phyloP scores from a whole-genome alignment of 2,329 filamentous ascomycete species.

The Paecilomyces formosus region DNA sequence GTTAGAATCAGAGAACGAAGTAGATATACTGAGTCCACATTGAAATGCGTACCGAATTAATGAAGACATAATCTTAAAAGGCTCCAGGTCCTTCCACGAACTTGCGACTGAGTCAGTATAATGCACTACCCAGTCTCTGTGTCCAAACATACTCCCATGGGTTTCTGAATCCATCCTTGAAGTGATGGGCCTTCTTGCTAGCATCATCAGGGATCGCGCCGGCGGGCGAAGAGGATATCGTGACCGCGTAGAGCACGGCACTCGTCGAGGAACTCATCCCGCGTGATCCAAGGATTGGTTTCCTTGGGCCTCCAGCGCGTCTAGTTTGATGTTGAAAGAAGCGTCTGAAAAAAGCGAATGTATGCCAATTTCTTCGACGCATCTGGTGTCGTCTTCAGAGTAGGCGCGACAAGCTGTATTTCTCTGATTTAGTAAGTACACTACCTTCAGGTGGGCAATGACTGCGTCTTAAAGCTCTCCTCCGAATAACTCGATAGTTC shows the following conservation, averaged over 20 bases:
- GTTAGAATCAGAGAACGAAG: not conserved
- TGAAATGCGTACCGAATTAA: slow-evolving; percentile 5
- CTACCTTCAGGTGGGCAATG: not conserved
- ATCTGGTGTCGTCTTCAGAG: not conserved
- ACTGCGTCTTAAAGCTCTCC: not conserved
- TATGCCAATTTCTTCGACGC: slow-evolving; percentile 3
- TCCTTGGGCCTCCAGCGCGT: slow-evolving; percentile 5
- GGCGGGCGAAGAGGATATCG: slow-evolving; percentile 27
- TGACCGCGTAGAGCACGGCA: slow-evolving; percentile 34
- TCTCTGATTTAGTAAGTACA: not conserved
- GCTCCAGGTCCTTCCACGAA: not conserved
- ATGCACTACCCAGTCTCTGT: not conserved
- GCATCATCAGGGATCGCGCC: slow-evolving; percentile 32
- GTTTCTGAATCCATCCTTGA: slow-evolving; percentile 31
- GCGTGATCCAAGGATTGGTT: slow-evolving; percentile 12
- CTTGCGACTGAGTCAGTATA: not conserved
- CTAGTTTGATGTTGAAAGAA: slow-evolving; percentile 12
- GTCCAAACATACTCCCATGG: slow-evolving; percentile 33
- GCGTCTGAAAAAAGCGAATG: slow-evolving; percentile 16
- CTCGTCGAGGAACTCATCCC: slow-evolving; percentile 30
- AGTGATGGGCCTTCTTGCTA: slow-evolving; percentile 32
- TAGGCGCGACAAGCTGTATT: not conserved
- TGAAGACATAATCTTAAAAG: slow-evolving; percentile 1
- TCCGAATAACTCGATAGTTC: not conserved
- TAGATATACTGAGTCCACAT: not conserved